Conservation (phyloP, 2,329 filamentous ascomycete species). For the Apiospora koreana region DNA sequence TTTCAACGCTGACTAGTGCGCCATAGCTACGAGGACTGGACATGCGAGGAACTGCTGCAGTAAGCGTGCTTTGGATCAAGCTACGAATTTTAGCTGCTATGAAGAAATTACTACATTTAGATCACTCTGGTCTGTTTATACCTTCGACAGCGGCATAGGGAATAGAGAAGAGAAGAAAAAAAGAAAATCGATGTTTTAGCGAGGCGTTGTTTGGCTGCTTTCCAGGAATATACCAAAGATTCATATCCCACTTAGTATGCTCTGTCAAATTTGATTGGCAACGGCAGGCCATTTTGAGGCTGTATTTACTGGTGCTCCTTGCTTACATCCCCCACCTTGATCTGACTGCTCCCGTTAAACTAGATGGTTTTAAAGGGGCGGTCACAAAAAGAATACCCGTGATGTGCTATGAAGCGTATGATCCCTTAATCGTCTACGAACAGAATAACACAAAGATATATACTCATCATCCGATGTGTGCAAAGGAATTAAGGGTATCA, state of each 20-base stretch:
- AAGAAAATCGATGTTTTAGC: constrained; percentile 10
- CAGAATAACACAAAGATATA: too few species aligned
- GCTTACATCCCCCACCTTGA: not conserved
- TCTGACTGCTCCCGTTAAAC: not conserved
- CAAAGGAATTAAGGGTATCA: too few species aligned
- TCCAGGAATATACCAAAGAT: constrained; percentile 13
- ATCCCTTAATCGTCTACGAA: too few species aligned
- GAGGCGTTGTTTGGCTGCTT: constrained; percentile 13
- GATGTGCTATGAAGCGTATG: not conserved
- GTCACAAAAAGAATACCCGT: not conserved
- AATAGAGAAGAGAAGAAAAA: not conserved
- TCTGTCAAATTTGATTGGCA: not conserved
- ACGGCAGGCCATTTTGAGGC: not conserved
- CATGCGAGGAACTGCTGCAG: constrained; percentile 88
- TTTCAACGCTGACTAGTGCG: not conserved
- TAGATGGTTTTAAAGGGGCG: not conserved
- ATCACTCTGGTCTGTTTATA: not conserved
- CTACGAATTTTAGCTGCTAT: not conserved
- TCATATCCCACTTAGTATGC: not conserved
- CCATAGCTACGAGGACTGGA: constrained; percentile 96
- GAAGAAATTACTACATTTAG: not conserved
- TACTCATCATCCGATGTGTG: too few species aligned
- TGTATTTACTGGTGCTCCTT: not conserved
- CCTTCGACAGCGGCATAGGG: not conserved
- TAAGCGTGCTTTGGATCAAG: constrained; percentile 28